Conservation (phyloP, 2,329 filamentous ascomycete genomes). For the Colletotrichum abscissum region DNA sequence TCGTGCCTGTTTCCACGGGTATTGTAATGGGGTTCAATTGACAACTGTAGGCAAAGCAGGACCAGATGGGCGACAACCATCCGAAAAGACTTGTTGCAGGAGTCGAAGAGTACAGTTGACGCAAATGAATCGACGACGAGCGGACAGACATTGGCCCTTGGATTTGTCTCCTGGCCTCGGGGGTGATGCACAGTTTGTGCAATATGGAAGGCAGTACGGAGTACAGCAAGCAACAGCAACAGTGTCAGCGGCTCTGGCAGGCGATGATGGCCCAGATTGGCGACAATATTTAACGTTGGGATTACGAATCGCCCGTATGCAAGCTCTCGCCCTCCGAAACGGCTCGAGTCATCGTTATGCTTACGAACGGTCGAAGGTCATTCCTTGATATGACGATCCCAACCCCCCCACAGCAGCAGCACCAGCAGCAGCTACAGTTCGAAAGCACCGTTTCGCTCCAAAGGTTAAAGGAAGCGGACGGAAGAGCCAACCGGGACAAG, state of each 20-base stretch:
- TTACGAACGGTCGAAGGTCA: conserved; percentile 21
- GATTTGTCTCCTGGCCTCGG: background rate
- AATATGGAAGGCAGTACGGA: background rate
- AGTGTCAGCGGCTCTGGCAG: background rate
- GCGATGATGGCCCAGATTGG: conserved; percentile 20
- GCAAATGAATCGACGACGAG: conserved; percentile 14
- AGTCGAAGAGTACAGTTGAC: conserved; percentile 2
- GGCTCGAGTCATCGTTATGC: conserved; percentile 32
- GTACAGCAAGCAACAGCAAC: background rate
- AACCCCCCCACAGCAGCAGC: background rate
- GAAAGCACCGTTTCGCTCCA: conserved; percentile 28
- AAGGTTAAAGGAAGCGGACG: conserved; percentile 26
- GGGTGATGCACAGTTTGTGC: conserved; percentile 10
- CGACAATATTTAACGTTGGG: conserved; percentile 28
- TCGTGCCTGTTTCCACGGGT: background rate
- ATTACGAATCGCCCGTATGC: conserved; percentile 16
- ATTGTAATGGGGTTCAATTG: background rate
- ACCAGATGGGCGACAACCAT: background rate
- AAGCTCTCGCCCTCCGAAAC: conserved; percentile 27
- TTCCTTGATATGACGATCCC: conserved; percentile 24
- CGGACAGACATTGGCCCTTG: background rate
- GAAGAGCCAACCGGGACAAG: conserved; percentile 23
- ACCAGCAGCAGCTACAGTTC: conserved; percentile 12
- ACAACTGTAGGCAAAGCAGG: background rate
- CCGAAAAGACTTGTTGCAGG: background rate